Base-by-base conservation (phyloP, 257 asterid species). In the Orobanche coerulescens region DNA sequence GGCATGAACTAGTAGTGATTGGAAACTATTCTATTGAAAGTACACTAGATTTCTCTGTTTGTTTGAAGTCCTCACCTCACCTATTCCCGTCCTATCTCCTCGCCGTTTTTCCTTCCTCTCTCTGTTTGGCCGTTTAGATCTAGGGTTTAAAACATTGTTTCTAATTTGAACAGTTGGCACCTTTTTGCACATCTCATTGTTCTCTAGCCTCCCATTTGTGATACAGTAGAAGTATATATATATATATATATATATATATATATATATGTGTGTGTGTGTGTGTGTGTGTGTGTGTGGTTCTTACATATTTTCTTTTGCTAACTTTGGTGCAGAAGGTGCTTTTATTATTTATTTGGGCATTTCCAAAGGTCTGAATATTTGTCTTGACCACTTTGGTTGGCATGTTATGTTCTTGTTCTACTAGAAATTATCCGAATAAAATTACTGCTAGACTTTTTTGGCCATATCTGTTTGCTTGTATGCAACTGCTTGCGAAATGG, bases 401-500 rank as follows among this genome's bases (percentile, higher is more conserved):
- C 75, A 71, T 81, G 77, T 72, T 75, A 75, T 75, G 79, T 76
- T 78, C 77, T 40, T 78, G 64, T 78, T 60, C 76, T 54, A 51
- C 74, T 75, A 55, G 78, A 73, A 68, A 73, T 65, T 79, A 66
- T 74, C 73, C 63, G 49, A 58, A 56, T 69, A 62, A 71, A 74
- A 71, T 77, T 75, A 70, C 37, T 48, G 31, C 42, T 64, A 62
- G 76, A 65, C 76, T 67, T 36, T 65, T 72, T 79, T 67, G 76
- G 81, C 53, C 62, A 64, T 48, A 77, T 74, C 72, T 67, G 51
- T 64, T 77, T 68, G 77, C 76, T 70, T 82, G 81, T 73, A 78
- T 86, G 91, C 93, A 66, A 72, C 81, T 75, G 14, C 78, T 66
- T 76, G 78, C 65, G 78, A 89, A 74, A 93, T 93, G 99, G 95